A percentile compares a stretch with the other conserved stretches of the same genome.
phyloP scores from a whole-genome alignment of 1,139 yeast genomes.

The Pichia sp. region DNA sequence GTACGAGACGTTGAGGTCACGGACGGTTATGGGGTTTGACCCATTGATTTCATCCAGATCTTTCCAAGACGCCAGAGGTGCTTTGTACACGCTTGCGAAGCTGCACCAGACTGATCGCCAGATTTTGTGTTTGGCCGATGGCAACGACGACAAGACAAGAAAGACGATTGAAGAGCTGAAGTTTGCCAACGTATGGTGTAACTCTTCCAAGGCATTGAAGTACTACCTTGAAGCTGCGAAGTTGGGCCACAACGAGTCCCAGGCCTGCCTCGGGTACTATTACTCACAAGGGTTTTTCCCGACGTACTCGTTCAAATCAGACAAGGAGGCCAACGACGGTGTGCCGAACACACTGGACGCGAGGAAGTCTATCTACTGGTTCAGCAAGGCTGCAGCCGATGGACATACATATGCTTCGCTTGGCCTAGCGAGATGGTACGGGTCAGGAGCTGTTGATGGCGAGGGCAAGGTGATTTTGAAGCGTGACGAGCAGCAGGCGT shows the following conservation, averaged over 20 bases:
- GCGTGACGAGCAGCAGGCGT: slow-evolving; percentile 73
- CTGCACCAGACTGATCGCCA: slow-evolving; percentile 32
- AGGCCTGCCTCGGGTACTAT: slow-evolving; percentile 79
- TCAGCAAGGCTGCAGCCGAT: slow-evolving; percentile 67
- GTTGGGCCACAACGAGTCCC: slow-evolving; percentile 73
- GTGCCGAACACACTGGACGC: slow-evolving; percentile 63
- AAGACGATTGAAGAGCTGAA: slow-evolving; percentile 32
- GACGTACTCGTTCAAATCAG: slow-evolving; percentile 30
- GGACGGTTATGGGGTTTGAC: slow-evolving; percentile 29
- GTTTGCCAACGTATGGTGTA: slow-evolving; percentile 31
- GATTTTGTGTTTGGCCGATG: slow-evolving; percentile 31
- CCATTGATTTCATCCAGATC: slow-evolving; percentile 31
- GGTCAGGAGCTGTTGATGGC: slow-evolving; percentile 58
- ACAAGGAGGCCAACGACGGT: slow-evolving; percentile 26
- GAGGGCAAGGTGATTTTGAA: slow-evolving; percentile 51
- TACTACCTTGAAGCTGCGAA: slow-evolving; percentile 76
- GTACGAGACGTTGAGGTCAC: slow-evolving; percentile 33
- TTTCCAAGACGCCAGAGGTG: slow-evolving; percentile 32
- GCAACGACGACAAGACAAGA: slow-evolving; percentile 22
- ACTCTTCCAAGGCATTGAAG: slow-evolving; percentile 59
- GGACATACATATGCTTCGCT: slow-evolving; percentile 86
- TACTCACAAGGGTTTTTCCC: slow-evolving; percentile 75
- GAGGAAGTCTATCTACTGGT: slow-evolving; percentile 83
- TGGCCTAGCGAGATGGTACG: slow-evolving; percentile 88
- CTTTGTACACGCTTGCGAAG: slow-evolving; percentile 33